These are phyloP conservation scores for Diaporthe sp. DNA, from an alignment of 2,329 filamentous ascomycete genomes.

Conservation along the genomic window DNA sequence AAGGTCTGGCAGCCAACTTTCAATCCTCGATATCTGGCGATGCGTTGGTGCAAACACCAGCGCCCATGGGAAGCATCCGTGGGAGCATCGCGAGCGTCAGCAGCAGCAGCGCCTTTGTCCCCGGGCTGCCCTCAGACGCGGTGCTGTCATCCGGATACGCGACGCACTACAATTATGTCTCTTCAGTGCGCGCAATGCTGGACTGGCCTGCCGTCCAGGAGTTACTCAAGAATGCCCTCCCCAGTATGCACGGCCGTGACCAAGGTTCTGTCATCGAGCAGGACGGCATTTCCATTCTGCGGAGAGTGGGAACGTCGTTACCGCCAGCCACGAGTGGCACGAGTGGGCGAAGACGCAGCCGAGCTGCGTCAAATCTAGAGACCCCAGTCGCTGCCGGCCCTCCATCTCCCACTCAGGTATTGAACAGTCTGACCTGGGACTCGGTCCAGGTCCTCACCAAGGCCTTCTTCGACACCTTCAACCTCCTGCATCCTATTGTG, in stretches of 20 bases:
- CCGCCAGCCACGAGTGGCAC: conserved; percentile 36
- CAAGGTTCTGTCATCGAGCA: conserved; percentile 44
- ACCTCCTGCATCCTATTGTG: conserved; percentile 67
- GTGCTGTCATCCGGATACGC: not conserved
- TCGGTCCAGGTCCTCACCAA: conserved; percentile 61
- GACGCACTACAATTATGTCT: conserved; percentile 45
- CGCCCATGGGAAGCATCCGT: conserved; percentile 16
- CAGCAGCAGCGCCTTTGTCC: conserved; percentile 16
- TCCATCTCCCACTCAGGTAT: conserved; percentile 1
- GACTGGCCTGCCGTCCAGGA: conserved; percentile 59
- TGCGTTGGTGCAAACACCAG: conserved; percentile 27
- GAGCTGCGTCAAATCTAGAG: conserved; percentile 24
- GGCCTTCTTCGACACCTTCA: conserved; percentile 69
- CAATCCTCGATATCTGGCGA: conserved; percentile 29
- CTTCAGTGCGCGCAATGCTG: conserved; percentile 61
- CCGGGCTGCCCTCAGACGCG: not conserved
- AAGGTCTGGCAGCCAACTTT: conserved; percentile 39
- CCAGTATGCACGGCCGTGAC: conserved; percentile 47
- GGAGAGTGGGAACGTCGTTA: conserved; percentile 42
- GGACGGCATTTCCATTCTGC: conserved; percentile 49
- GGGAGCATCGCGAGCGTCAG: conserved; percentile 24
- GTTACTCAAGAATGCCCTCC: conserved; percentile 47
- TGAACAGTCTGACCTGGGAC: conserved; percentile 54
- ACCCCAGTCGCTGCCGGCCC: conserved; percentile 1
- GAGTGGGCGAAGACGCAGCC: conserved; percentile 35